Evolutionary conservation across 2,329 filamentous ascomycete genomes (phyloP), one percentile per base, ranked within the genome.

Genomic region (Arthroderma sp.): DNA sequence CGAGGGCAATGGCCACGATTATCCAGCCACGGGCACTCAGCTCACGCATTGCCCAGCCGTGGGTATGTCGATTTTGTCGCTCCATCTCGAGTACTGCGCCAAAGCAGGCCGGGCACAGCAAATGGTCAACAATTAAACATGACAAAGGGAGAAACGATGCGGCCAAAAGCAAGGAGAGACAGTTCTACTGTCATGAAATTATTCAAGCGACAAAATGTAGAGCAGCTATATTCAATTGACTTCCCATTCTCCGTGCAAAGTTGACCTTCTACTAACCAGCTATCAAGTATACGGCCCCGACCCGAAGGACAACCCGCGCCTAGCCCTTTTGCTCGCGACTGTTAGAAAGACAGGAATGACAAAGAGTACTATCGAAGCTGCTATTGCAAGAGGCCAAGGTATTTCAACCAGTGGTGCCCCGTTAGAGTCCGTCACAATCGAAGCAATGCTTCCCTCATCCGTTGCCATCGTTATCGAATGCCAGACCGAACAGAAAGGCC

Each of bases 91-190:
- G 67, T 10, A 71, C 68, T 10, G 52, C 69, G 6, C 47, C 55
- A 5, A 57, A 65, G 9, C 64, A 66, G 49, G 80, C 82, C 27
- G 87, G 87, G 9, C 87, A 94, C 66, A 94, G 82, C 64, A 83
- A 87, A 61, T 98, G 91, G 91, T 87, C 86, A 47, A 94, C 91
- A 58, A 96, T 95, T 66, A 85, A 82, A 59, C 91, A 96, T 63
- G 86, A 91, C 63, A 98, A 98, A 65, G 87, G 82, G 42, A 85
- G 81, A 49, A 83, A 81, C 47, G 91, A 98, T 62, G 63, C 61
- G 46, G 61, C 81, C 54, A 94, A 88, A 65, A 85, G 79, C 64
- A 74, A 74, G 37, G 73, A 81, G 53, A 80, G 87, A 29, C 76
- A 73, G 39, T 63, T 72, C 38, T 75, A 93, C 54, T 73, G 81